These are phyloP conservation scores for Malus asiatica DNA, from an alignment of 306 rosid genomes.

Conservation along the genomic window DNA sequence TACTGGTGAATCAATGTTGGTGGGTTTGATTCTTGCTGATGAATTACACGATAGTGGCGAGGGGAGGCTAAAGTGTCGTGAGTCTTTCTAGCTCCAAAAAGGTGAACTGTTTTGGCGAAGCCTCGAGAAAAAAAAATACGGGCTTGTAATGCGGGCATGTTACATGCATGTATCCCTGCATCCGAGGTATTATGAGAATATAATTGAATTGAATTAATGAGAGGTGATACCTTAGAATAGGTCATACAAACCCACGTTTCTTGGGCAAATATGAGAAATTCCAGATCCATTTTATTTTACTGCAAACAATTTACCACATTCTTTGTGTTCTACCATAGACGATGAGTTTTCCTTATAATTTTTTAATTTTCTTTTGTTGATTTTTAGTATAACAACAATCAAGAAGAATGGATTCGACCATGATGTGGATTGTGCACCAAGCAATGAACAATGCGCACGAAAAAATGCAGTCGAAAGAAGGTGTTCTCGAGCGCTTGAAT, in stretches of 20 bases:
- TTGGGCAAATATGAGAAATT: neutral
- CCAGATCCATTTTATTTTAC: neutral
- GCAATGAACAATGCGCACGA: conserved; percentile 87
- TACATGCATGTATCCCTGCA: neutral
- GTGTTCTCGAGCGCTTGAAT: conserved; percentile 58
- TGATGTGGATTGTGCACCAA: conserved; percentile 72
- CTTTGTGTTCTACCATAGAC: neutral
- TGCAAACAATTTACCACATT: neutral
- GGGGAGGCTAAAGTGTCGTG: rapidly evolving
- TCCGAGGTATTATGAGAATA: neutral
- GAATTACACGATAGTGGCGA: no score
- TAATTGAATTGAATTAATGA: neutral
- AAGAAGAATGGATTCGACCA: conserved; percentile 51
- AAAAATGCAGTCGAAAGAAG: conserved; percentile 57
- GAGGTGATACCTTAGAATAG: conserved; percentile 12
- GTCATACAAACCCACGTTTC: conserved; percentile 26
- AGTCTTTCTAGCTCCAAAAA: no score
- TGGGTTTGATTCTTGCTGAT: no score
- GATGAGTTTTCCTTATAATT: neutral
- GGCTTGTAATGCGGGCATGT: no score
- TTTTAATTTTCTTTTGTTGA: neutral
- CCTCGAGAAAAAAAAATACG: no score
- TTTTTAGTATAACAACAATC: no score
- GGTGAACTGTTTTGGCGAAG: no score
- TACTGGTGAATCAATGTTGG: no score